Evolutionary conservation across 2,329 filamentous ascomycete genomes (phyloP), one percentile per base, ranked within the genome.

Genomic region (Tricladium varicosporioides): DNA sequence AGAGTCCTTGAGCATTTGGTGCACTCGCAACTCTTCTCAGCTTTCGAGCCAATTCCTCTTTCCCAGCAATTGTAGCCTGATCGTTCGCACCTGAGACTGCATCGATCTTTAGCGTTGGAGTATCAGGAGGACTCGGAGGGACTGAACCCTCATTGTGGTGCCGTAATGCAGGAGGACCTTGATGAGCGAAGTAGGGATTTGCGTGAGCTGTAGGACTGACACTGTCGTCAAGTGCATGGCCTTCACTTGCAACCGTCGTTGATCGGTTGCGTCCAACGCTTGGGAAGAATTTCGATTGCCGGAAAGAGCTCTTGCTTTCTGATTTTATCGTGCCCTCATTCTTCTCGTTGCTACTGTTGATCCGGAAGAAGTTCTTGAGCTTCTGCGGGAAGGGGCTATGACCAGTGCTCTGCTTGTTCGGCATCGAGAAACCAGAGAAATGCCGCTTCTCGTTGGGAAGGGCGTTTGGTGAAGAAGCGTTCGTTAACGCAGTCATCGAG

Each of bases 171-270:
- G 94, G 94, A 67, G 92, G 92, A 56, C 94, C 94, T 75, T 99
- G 94, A 72, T 97, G 94, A 64, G 87, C 89, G 74, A 97, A 99
- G 76, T 99, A 99, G 15, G 94, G 94, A 72, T 99, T 99, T 63
- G 92, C 93, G 70, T 93, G 86, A 51, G 92, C 93, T 4, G 92
- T 97, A 22, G 94, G 94, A 70, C 92, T 96, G 69, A 96, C 81
- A 60, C 84, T 80, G 73, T 97, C 92, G 65, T 97, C 93, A 63
- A 97, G 81, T 57, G 88, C 84, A 71, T 97, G 92, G 66, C 92
- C 92, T 75, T 97, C 93, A 75, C 92, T 96, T 65, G 91, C 91
- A 56, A 95, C 90, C 22, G 93, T 97, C 59, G 89, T 87, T 36
- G 92, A 95, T 68, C 93, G 86, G 71, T 93, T 91, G 66, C 93